Conservation (phyloP, 2,329 filamentous ascomycete species). For the Bipolaris cookei region DNA sequence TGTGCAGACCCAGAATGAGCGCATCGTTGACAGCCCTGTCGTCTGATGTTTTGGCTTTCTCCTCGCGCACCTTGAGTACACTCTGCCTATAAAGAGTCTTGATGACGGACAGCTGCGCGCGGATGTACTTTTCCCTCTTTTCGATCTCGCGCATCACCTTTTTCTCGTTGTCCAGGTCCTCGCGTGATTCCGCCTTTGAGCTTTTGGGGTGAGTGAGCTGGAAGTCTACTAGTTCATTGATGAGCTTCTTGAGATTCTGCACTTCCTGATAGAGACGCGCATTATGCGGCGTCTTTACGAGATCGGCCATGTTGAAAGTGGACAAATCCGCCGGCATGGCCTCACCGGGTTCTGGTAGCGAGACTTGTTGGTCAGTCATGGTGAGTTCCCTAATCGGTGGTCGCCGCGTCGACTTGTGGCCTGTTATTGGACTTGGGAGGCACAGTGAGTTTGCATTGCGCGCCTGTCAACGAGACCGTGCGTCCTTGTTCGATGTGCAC, state of each 20-base stretch:
- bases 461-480: not conserved
- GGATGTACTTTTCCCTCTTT: constrained; percentile 72
- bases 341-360: constrained; percentile 5
- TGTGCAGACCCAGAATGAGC: constrained; percentile 90
- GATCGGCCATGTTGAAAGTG: constrained; percentile 31
- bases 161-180: constrained; percentile 36
- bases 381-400: not conserved
- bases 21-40: constrained; percentile 89
- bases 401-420: not conserved
- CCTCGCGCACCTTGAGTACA: constrained; percentile 79
- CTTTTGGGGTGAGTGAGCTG: constrained; percentile 35
- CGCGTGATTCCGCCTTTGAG: constrained; percentile 25
- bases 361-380: constrained; percentile 18
- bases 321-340: constrained; percentile 24
- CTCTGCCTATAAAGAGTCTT: constrained; percentile 84
- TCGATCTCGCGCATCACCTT: constrained; percentile 33
- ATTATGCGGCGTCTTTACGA: constrained; percentile 43
- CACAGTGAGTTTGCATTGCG: not conserved
- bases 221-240: constrained; percentile 44
- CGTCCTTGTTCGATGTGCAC: not conserved
- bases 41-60: constrained; percentile 85
- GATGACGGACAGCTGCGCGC: constrained; percentile 63
- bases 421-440: not conserved
- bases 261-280: constrained; percentile 39
- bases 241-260: constrained; percentile 39